Base-by-base conservation (phyloP, 2,329 filamentous ascomycete species). In the Colletotrichum tanaceti region DNA sequence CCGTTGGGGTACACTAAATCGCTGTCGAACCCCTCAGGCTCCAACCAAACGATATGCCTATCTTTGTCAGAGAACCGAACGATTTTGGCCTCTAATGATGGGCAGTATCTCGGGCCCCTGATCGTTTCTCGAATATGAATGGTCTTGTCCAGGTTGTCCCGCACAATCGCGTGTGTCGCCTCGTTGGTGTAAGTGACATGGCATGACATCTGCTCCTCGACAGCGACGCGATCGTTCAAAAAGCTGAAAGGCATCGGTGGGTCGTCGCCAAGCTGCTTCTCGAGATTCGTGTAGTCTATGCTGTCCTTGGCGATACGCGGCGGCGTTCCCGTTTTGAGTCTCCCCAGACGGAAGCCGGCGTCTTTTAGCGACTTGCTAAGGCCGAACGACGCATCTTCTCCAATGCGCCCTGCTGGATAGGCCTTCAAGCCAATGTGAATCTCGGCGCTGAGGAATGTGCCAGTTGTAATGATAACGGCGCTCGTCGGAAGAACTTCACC, bases 121-220 rank as follows among this genome's bases (percentile, higher is more conserved):
- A 99, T 93, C 0, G 93, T 95, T 79, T 99, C 96, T 28, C 96
- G 90, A 71, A 99, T 98, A 77, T 99, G 96, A 43, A 99, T 92
- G 0, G 93, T 97, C 77, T 97, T 97, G 76, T 97, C 92, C n/a
- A 99, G 87, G 75, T 98, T 98, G 7, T 89, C 88, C 53, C 93
- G 89, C 68, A 98, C 91, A 58, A 99, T 87, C 18, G 92, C 88
- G 79, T 99, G 96, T 0, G 93, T 90, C 5, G 85, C 87, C 57
- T 90, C 85, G 75, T 97, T 98, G 28, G 96, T 99, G 75, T 94
- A 89, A 1, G 95, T 98, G 65, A 90, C 89, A 84, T 93, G 90
- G 82, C 94, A 98, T n/a, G 88, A 85, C 44, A 98, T 83, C 80
- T 99, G 96, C 13, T 93, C 86, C 75, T 93, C 82, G 0, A 97